Base-by-base conservation (phyloP, 2,329 filamentous ascomycete genomes). In the Phaeophleospora eucalypticola region DNA sequence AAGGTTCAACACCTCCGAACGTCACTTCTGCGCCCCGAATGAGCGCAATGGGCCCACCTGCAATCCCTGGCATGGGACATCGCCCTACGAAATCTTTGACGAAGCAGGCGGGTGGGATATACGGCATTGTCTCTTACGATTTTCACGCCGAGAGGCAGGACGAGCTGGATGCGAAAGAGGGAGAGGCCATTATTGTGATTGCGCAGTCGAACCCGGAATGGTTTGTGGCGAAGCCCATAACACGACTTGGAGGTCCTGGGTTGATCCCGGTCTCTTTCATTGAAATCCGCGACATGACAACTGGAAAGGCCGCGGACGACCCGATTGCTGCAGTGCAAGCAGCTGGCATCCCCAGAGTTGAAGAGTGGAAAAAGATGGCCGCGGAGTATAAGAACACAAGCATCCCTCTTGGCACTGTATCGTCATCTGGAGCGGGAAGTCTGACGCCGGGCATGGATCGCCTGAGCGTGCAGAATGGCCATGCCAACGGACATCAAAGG, bases 331-430 rank as follows among this genome's bases (percentile, higher is more conserved):
- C 93, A 1, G 88, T 98, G 46, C 81, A 82, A 59, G 83, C 84
- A 58, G 93, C 93, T 1, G 90, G 91, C 16, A 90, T 98, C 6
- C 93, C 93, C 10, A 86, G 84, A 61, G 93, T 98, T 3, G 93
- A 98, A 65, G 93, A 98, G 62, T 98, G 93, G 93, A 98, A 98
- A 75, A 95, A 94, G 72, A 96, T 96, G 89, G 90, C 93, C 0
- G 91, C 91, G 46, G 91, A 96, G 55, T 98, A 98, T 72, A 98
- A 98, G 75, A 96, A 97, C 67, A 95, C 90, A 67, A 97, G 93
- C 70, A 97, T 98, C 65, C 91, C 90, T 0, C 74, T 98, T 35
- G 93, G 93, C 57, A 58, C 95, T 91, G 69, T 91, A 94, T 58
- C 63, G 24, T 61, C 54, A 43, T 24, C 48, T 14, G 49, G 88